Evolutionary conservation across 1,139 yeast genomes (phyloP), one percentile per base, ranked within the genome.

Genomic region (Casaregolazyma suthepensis): DNA sequence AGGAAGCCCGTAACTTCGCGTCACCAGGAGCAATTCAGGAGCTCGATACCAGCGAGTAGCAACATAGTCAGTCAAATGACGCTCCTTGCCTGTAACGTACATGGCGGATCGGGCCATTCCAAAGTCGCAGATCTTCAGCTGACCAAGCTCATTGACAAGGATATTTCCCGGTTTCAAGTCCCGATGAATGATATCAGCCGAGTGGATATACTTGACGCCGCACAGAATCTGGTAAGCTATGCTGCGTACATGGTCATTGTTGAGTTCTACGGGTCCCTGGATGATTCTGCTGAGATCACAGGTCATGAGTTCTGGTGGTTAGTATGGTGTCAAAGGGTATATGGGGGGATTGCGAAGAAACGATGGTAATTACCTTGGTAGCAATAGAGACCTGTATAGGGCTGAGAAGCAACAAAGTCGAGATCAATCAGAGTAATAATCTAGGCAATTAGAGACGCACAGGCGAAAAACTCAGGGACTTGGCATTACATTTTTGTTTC

Each of bases 1-100:
- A 83, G 68, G 84, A 15, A 56, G 31, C 5, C 44, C 26, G 23
- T 47, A 48, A 17, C 15, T 23, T 22, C 46, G 29, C 10, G 46
- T 29, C 19, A 31, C 46, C 15, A 42, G 15, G 1, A 37, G 38
- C 54, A 91, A 75, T 65, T 91, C 98, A 0, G 98, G 98, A 0
- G 97, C 97, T 52, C 97, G 73, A 66, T 91, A 91, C 96, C 96
- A 91, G 57, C 98, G 73, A 0, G 98, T 91, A 2, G 97, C 97
- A 17, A 91, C 97, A 63, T 90, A 90, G 61, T 83, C 83, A 3
- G 97, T 90, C 75, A 75, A 52, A 22, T 48, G 49, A 17, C 37
- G 45, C 26, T 45, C 20, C 38, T 37, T 13, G 45, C 50, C 15
- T 50, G 51, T n/a, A 19, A 37, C 40, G 12, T 35, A 38, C 19